A percentile compares a stretch with the other conserved stretches of the same genome.
Conservation (phyloP, 1,284 basidiomycete genomes). For the Lentinus polychrous region DNA sequence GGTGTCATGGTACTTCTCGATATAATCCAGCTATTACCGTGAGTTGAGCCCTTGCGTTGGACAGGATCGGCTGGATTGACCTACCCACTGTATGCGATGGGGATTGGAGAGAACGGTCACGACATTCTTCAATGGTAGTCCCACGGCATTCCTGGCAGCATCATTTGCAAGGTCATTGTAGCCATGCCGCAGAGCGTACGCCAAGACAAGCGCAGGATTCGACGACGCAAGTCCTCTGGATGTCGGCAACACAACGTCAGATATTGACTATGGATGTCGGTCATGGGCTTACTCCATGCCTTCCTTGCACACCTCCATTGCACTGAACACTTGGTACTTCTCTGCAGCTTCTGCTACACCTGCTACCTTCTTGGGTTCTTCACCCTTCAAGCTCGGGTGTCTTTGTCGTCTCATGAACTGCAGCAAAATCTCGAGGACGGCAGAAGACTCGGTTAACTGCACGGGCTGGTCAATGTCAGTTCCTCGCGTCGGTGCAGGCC, state of each 20-base stretch:
- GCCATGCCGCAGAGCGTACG: constrained; percentile 3
- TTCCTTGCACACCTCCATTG: constrained; percentile 8
- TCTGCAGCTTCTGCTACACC: constrained; percentile 10
- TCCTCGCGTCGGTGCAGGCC: not conserved
- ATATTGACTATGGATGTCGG: not conserved
- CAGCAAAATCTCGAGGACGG: constrained; percentile 12
- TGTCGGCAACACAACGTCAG: not conserved
- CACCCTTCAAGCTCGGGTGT: constrained; percentile 2
- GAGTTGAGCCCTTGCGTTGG: no score
- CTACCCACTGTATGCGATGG: not conserved
- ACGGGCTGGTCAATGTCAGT: constrained; percentile 5
- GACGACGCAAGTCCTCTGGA: not conserved
- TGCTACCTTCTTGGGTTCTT: not conserved
- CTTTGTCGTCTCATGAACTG: constrained; percentile 11
- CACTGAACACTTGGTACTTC: constrained; percentile 11
- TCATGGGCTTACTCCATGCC: constrained; percentile 6
- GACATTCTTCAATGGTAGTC: not conserved
- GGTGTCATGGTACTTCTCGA: not conserved
- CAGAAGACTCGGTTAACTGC: constrained; percentile 17
- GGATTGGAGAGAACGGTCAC: not conserved
- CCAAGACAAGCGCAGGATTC: constrained; percentile 1
- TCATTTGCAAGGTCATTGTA: not conserved
- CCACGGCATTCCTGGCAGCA: not conserved
- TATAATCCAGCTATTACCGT: not conserved
- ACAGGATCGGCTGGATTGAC: not conserved